phyloP scores from a whole-genome alignment of 768 basidiomycete species.

The Mycena maculata region DNA sequence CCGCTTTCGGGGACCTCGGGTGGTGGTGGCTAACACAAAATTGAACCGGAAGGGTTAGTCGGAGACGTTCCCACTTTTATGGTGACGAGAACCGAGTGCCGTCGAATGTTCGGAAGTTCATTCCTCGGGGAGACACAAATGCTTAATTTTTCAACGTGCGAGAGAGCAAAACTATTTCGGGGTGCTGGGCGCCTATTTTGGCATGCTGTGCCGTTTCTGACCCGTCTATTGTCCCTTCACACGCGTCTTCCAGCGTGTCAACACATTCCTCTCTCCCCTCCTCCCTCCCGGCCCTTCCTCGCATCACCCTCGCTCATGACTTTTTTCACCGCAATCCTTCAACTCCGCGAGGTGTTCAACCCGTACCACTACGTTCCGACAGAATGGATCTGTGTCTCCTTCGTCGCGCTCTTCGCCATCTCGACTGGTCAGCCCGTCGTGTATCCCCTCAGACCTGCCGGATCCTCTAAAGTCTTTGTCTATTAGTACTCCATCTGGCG shows the following conservation, averaged over 20 bases:
- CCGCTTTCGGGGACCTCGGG: too few species aligned
- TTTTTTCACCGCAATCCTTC: not conserved
- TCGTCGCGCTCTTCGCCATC: constrained; percentile 18
- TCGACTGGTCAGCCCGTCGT: constrained; percentile 10
- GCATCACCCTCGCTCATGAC: not conserved
- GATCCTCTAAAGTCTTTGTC: not conserved
- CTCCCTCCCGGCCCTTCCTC: not conserved
- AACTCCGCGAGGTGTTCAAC: not conserved
- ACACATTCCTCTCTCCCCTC: not conserved
- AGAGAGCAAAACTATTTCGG: not conserved
- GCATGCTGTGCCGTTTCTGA: constrained; percentile 13
- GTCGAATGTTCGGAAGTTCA: too few species aligned
- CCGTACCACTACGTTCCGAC: constrained; percentile 29
- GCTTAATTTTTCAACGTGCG: not conserved
- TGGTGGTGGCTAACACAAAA: too few species aligned
- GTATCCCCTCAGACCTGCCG: not conserved
- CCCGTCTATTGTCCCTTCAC: not conserved
- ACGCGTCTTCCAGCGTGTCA: not conserved
- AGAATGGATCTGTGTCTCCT: constrained; percentile 25
- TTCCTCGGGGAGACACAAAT: not conserved
- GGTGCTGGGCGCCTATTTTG: not conserved
- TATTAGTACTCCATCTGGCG: constrained; percentile 16
- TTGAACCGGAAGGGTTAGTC: too few species aligned
- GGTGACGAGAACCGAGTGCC: too few species aligned
- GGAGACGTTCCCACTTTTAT: too few species aligned